Conservation (phyloP, 2,329 filamentous ascomycete genomes). For the Waltergamsia citrina region DNA sequence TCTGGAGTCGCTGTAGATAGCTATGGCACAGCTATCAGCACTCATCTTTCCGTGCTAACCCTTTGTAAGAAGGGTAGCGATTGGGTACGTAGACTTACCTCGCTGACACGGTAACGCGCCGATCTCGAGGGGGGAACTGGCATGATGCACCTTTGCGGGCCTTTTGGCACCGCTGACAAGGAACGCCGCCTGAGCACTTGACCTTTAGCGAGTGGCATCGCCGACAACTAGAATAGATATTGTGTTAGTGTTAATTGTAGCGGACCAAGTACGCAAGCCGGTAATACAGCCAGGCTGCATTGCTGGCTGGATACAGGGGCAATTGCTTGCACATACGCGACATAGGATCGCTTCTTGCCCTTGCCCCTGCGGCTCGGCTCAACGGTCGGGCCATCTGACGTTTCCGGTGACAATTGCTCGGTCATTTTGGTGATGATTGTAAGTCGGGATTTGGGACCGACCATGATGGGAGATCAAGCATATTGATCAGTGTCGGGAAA, state of each 20-base stretch:
- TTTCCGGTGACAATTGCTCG: too few species aligned
- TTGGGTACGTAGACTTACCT: constrained; percentile 4
- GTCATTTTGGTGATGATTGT: too few species aligned
- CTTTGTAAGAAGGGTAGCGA: neutral
- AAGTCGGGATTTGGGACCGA: too few species aligned
- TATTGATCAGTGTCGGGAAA: too few species aligned
- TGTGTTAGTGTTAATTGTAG: neutral
- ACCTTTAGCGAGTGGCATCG: constrained; percentile 9
- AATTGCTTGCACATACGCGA: constrained; percentile 3
- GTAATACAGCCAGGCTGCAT: neutral
- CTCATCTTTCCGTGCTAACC: neutral
- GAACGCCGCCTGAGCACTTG: constrained; percentile 7
- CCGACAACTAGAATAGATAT: constrained; percentile 4
- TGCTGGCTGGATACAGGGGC: too few species aligned
- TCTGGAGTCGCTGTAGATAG: constrained; percentile 6
- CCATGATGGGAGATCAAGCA: too few species aligned
- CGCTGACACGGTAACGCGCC: constrained; percentile 6
- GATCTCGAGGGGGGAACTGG: constrained; percentile 5
- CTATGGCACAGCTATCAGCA: constrained; percentile 1
- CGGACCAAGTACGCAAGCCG: neutral
- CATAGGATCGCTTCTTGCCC: constrained; percentile 4
- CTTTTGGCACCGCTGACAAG: constrained; percentile 7
- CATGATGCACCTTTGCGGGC: constrained; percentile 5
- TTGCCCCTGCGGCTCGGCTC: constrained; percentile 3
- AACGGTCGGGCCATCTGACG: neutral